phyloP scores from a whole-genome alignment of 768 basidiomycete genomes.

The Omphalotus guepiniiformis region DNA sequence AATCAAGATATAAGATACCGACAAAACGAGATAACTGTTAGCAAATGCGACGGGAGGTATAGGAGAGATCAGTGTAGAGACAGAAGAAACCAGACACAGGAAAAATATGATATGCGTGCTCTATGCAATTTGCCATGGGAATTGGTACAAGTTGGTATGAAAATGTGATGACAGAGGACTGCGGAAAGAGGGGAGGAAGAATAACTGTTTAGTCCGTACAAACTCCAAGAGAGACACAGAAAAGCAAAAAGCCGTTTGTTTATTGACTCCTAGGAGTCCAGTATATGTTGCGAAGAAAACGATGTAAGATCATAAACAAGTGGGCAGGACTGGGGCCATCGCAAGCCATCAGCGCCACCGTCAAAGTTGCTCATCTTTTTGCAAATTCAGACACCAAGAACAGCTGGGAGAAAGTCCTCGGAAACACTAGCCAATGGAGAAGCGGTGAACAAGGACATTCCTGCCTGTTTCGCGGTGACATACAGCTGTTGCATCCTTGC shows the following conservation, averaged over 20 bases:
- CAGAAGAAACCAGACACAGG: background rate
- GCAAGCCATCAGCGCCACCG: conserved; percentile 20
- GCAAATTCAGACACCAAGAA: conserved; percentile 36
- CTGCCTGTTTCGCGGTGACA: conserved; percentile 28
- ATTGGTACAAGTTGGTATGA: background rate
- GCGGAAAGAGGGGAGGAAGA: no score
- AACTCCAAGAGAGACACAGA: conserved; percentile 3
- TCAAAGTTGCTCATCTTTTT: conserved; percentile 14
- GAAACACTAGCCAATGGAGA: conserved; percentile 61
- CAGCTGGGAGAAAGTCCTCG: conserved; percentile 59
- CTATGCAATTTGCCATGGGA: background rate
- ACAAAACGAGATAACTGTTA: conserved; percentile 8
- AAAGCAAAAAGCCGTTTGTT: background rate
- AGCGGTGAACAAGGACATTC: conserved; percentile 44
- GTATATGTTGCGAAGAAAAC: background rate
- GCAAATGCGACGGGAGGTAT: conserved; percentile 1
- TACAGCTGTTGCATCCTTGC: conserved; percentile 55
- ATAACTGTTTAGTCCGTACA: no score
- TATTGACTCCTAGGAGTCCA: background rate
- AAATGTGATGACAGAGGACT: background rate
- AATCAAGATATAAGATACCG: conserved; percentile 3
- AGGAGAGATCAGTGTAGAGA: background rate
- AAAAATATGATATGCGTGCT: background rate
- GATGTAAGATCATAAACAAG: background rate
- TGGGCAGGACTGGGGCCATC: background rate